Evolutionary conservation across 2,329 filamentous ascomycete genomes (phyloP), one percentile per base, ranked within the genome.

Genomic region (Claviceps sp.): DNA sequence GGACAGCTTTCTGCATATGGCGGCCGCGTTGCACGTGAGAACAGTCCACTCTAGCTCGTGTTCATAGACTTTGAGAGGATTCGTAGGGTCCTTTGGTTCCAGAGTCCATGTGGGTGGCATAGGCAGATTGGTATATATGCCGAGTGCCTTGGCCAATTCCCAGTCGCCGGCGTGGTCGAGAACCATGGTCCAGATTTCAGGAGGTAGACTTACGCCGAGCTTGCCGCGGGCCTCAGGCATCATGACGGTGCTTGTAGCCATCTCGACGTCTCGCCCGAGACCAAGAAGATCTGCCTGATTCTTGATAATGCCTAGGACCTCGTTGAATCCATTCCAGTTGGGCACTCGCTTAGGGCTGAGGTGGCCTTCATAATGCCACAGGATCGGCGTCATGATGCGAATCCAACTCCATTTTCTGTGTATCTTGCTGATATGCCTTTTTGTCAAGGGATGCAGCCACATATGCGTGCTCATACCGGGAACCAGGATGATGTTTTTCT

Each of bases 371-470:
- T 88, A 93, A 57, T 84, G 80, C 87, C 88, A 95, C 16, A 95
- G 68, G 38, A 94, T 81, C 0, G 90, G 89, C 43, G 85, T 76
- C 64, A 95, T 77, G 44, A 93, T 81, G 56, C 85, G 79, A 50
- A 95, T 80, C 88, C 89, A 95, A 50, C 83, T 84, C 88, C 88
- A 95, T 65, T 89, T 90, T 56, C 81, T 75, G 57, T 84, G 78
- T 43, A 95, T 80, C 68, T 94, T 93, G 67, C 80, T 85, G 55
- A 95, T 76, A 63, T 95, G 89, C 61, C 89, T 85, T 70, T 87
- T 87, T 16, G 88, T 95, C 70, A 90, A 83, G 2, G 89, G 88
- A 61, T 93, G 89, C 63, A 90, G 82, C 89, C 89, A 95, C 81
- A 91, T 89, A 55, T 86, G 78, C 1, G 81, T 81, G 38, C 87